Evolutionary conservation across 805 yeast genomes (phyloP), one percentile per base, ranked within the genome.

Genomic region (Kluyveromyces lactis): DNA sequence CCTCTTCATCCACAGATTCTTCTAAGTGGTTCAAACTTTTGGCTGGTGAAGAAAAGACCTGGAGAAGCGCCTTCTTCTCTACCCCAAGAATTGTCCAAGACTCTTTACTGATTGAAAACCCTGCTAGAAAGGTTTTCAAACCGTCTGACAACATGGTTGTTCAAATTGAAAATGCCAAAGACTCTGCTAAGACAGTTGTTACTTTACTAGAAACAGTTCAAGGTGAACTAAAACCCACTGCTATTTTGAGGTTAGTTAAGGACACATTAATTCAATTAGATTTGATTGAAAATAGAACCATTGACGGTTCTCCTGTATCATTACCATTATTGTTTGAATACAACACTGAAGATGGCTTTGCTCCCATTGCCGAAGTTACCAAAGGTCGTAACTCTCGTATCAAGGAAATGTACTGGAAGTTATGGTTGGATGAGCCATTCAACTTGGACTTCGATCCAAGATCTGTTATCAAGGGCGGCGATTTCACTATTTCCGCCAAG

Each of bases 381-480:
- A 84, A 79, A 48, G 92, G 80, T 54, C 81, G 98, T 71, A 92
- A 92, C 67, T 77, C 76, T 44, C 77, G 97, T 64, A 90, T 94
- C 66, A 92, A 92, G 71, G 79, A 80, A 64, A 86, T 92, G 72
- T 92, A 92, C 78, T 92, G 98, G 98, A 81, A 81, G 60, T 71
- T 90, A 56, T 92, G 99, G 99, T 86, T 86, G 58, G 67, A 66
- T 50, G 79, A 79, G 50, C 79, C 83, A 51, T 73, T 82, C 50
- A 62, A 72, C 47, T 56, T 73, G 42, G 72, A 79, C 53, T 79
- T 82, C 52, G 82, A 83, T 56, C 85, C 85, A 48, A 72, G 77
- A 52, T 68, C 78, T 49, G 72, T 75, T 33, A 81, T 92, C 56
- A 69, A 74, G 40, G 95, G 95, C 58, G 76, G 74, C 39, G 69